Conservation (phyloP, 176 grass and related monocot species). For the Elaeis guineensis region DNA sequence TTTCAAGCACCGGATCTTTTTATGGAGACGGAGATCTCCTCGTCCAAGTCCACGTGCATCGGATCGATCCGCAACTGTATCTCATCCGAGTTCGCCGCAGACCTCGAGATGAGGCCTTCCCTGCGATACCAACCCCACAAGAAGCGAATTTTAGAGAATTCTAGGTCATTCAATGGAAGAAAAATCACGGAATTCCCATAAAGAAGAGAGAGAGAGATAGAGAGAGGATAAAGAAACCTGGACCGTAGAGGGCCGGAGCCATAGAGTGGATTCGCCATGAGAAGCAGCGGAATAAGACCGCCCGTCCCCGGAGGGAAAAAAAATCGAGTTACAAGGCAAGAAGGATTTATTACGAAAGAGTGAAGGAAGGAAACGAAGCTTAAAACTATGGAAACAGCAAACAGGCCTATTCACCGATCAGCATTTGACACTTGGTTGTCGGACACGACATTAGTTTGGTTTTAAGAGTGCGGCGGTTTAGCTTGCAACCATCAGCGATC, state of each 20-base stretch:
- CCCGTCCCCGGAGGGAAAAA: too few species aligned
- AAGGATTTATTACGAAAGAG: too few species aligned
- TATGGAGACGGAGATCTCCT: constrained; percentile 49
- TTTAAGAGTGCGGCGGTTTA: too few species aligned
- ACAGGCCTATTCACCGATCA: too few species aligned
- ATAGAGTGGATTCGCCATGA: constrained; percentile 46
- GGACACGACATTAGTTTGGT: too few species aligned
- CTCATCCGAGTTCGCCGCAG: constrained; percentile 41
- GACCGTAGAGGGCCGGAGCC: constrained; percentile 37
- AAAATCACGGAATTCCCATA: background rate
- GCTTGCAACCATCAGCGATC: too few species aligned
- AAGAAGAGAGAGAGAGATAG: background rate
- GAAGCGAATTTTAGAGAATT: background rate
- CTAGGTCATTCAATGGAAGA: too few species aligned
- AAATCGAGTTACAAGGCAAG: too few species aligned
- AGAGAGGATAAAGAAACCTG: constrained; percentile 9
- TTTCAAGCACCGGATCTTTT: constrained; percentile 48
- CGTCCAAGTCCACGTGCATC: constrained; percentile 52
- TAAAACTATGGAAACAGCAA: too few species aligned
- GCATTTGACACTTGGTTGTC: too few species aligned
- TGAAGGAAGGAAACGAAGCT: too few species aligned
- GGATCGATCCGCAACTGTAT: constrained; percentile 72
- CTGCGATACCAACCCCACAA: constrained; percentile 22
- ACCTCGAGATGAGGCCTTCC: constrained; percentile 44
- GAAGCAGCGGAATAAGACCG: background rate